Conservation (phyloP, 257 asterid genomes). For the Vinca minor region DNA sequence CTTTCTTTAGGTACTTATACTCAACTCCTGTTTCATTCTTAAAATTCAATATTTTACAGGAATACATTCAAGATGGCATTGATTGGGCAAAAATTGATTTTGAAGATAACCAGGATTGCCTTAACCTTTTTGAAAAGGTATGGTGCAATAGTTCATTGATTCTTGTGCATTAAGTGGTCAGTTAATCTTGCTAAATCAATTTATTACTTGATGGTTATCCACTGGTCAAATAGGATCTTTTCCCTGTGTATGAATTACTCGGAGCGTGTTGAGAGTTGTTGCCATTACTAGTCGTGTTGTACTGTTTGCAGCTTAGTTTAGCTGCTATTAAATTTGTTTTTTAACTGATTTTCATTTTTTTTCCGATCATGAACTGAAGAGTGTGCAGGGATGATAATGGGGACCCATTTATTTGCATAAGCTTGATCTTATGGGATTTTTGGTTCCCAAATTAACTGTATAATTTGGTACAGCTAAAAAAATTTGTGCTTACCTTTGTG, state of each 20-base stretch:
- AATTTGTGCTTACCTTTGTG: slow-evolving; percentile 22
- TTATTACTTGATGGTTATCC: background rate
- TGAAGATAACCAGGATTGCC: slow-evolving; percentile 97
- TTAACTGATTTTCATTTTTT: background rate
- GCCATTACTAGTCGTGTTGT: no score
- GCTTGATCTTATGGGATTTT: background rate
- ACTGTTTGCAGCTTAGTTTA: background rate
- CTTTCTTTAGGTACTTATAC: background rate
- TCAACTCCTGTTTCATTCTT: slow-evolving; percentile 4
- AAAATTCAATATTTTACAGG: slow-evolving; percentile 40
- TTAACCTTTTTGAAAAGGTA: slow-evolving; percentile 95
- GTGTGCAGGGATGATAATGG: background rate
- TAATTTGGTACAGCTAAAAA: slow-evolving; percentile 1
- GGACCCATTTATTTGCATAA: background rate
- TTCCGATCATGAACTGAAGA: background rate
- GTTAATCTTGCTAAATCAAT: background rate
- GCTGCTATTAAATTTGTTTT: background rate
- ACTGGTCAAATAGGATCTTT: background rate
- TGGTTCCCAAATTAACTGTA: slow-evolving; percentile 7
- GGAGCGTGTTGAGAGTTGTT: slow-evolving; percentile 1
- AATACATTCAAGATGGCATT: slow-evolving; percentile 94
- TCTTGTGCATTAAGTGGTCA: background rate
- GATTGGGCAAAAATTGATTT: slow-evolving; percentile 96
- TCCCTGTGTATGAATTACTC: background rate
- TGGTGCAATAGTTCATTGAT: slow-evolving; percentile 9